phyloP scores from a whole-genome alignment of 2,329 filamentous ascomycete genomes.

The Blumeriella jaapii region DNA sequence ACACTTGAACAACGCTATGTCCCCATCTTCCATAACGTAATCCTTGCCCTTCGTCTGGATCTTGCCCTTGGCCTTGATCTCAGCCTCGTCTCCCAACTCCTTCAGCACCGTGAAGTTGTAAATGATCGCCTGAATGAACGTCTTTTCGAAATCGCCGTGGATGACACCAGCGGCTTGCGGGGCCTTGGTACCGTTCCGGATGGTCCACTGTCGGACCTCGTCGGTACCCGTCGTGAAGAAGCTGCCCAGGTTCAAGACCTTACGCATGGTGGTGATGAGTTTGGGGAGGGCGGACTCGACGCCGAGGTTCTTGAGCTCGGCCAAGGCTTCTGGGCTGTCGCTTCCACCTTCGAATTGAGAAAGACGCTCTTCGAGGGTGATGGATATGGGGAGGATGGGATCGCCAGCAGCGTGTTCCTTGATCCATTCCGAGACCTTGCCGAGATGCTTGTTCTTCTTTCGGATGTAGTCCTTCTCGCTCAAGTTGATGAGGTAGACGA shows the following conservation, averaged over 20 bases:
- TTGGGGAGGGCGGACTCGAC: constrained; percentile 87
- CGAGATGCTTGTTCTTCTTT: constrained; percentile 98
- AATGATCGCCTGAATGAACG: constrained; percentile 91
- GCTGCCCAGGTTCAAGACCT: constrained; percentile 76
- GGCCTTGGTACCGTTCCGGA: constrained; percentile 92
- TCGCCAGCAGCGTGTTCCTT: constrained; percentile 82
- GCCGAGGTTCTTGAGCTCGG: constrained; percentile 81
- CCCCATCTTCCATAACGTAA: constrained; percentile 79
- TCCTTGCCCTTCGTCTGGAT: constrained; percentile 98
- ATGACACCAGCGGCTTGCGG: constrained; percentile 96
- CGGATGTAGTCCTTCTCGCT: constrained; percentile 95
- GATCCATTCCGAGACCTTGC: constrained; percentile 90
- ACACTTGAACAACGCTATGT: constrained; percentile 25
- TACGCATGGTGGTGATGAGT: constrained; percentile 86
- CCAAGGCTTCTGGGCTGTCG: constrained; percentile 48
- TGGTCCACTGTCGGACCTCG: constrained; percentile 97
- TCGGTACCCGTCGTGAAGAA: constrained; percentile 97
- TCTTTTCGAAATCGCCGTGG: constrained; percentile 98
- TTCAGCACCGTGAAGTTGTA: constrained; percentile 78
- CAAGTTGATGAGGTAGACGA: constrained; percentile 93
- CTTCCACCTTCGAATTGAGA: constrained; percentile 64
- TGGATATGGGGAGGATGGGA: constrained; percentile 85
- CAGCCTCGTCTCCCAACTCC: constrained; percentile 78
- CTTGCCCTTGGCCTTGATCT: constrained; percentile 90
- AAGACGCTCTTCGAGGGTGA: constrained; percentile 85